Evolutionary conservation across 2,329 filamentous ascomycete species (phyloP).

Genomic region (Arthrobotrys iridis): DNA sequence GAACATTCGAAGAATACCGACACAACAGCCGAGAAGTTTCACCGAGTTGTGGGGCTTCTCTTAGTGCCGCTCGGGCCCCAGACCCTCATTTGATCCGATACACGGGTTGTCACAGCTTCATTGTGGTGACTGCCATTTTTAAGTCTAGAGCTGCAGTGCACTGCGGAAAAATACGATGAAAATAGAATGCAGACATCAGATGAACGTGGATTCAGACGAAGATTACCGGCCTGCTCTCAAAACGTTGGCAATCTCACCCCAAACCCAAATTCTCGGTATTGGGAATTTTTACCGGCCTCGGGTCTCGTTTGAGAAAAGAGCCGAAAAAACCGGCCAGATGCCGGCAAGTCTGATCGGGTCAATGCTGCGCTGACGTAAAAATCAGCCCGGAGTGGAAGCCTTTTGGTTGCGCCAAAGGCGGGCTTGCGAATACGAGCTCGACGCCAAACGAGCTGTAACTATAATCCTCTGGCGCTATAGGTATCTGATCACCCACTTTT

Average conservation of each 20-base stretch:
- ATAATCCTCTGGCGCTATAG: background rate
- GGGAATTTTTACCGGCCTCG: conserved; percentile 8
- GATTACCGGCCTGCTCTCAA: conserved; percentile 20
- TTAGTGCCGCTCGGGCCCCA: conserved; percentile 40
- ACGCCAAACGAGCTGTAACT: conserved; percentile 14
- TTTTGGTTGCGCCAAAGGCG: conserved; percentile 16
- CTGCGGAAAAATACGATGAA: background rate
- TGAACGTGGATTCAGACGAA: conserved; percentile 18
- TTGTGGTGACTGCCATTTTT: conserved; percentile 7
- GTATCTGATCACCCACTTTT: background rate
- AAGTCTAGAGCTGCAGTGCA: background rate
- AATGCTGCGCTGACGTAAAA: conserved; percentile 26
- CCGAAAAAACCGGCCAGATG: background rate
- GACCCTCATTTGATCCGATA: conserved; percentile 41
- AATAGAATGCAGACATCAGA: conserved; percentile 30
- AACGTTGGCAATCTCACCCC: background rate
- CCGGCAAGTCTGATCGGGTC: background rate
- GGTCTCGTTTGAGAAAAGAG: background rate
- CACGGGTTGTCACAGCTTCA: conserved; percentile 46
- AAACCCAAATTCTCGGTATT: conserved; percentile 31
- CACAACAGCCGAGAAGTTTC: conserved; percentile 42
- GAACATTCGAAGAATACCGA: conserved; percentile 43
- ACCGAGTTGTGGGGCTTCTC: conserved; percentile 32
- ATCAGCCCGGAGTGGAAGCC: background rate
- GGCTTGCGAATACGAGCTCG: conserved; percentile 14